These are phyloP conservation scores for Nymphaea colorata DNA, from an alignment of 164 flowering plant species.

Conservation along the genomic window DNA sequence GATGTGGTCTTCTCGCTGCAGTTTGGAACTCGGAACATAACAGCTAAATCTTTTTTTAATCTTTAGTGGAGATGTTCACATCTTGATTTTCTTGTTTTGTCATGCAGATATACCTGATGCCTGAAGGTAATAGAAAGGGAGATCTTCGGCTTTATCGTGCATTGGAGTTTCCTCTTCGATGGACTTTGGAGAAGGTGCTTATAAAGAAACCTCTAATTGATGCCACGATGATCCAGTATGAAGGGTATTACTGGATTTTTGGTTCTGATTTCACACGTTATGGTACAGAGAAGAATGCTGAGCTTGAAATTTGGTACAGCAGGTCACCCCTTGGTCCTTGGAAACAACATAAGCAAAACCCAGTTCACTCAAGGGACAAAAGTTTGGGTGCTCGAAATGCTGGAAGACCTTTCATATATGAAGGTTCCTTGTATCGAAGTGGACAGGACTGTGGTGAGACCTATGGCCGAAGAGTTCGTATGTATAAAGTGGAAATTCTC, in stretches of 20 bases:
- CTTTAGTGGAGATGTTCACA: too few species aligned
- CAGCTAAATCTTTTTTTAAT: too few species aligned
- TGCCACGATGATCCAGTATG: constrained; percentile 33
- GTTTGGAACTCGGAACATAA: too few species aligned
- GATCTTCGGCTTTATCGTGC: constrained; percentile 72
- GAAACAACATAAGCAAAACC: constrained; percentile 71
- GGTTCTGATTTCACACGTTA: constrained; percentile 66
- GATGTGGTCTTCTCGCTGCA: too few species aligned
- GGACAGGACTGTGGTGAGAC: constrained; percentile 76
- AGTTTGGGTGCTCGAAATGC: constrained; percentile 70
- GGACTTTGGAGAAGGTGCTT: constrained; percentile 58
- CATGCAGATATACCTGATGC: constrained; percentile 80
- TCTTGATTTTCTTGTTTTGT: constrained; percentile 12
- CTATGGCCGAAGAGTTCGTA: constrained; percentile 44
- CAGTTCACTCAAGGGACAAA: constrained; percentile 36
- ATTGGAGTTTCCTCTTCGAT: constrained; percentile 48
- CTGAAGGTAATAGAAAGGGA: constrained; percentile 64
- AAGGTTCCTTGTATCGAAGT: constrained; percentile 53
- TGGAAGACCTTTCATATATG: constrained; percentile 60
- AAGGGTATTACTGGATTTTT: constrained; percentile 57
- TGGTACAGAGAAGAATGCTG: constrained; percentile 52
- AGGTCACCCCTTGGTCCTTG: constrained; percentile 69
- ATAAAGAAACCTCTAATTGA: constrained; percentile 64
- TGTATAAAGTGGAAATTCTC: constrained; percentile 45
- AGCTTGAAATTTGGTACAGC: constrained; percentile 75